phyloP scores from a whole-genome alignment of 1,139 yeast species.

The Hanseniaspora gamundiae region DNA sequence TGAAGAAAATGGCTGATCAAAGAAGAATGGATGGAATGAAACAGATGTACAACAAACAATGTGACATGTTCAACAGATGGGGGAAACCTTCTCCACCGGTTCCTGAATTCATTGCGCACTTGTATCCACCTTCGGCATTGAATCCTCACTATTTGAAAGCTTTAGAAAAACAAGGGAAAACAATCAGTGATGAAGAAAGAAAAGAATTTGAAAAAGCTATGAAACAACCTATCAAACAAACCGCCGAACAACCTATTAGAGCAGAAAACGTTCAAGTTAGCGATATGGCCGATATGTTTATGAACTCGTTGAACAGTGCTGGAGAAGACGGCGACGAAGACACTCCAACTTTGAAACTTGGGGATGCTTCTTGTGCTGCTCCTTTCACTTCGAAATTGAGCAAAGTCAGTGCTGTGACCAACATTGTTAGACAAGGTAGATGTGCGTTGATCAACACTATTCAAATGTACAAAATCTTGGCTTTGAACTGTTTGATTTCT shows the following conservation, averaged over 20 bases:
- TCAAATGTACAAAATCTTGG: constrained; percentile 96
- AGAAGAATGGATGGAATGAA: constrained; percentile 54
- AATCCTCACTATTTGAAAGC: constrained; percentile 86
- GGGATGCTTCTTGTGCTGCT: constrained; percentile 99
- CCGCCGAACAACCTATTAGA: constrained; percentile 22
- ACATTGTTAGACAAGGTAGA: constrained; percentile 95
- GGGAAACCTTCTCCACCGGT: constrained; percentile 73
- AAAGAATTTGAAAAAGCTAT: constrained; percentile 37
- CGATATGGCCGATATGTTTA: constrained; percentile 61
- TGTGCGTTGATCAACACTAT: constrained; percentile 95
- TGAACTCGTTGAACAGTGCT: constrained; percentile 56
- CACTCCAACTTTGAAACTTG: constrained; percentile 86
- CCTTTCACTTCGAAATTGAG: constrained; percentile 94
- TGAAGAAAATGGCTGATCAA: constrained; percentile 80
- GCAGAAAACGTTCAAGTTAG: constrained; percentile 29
- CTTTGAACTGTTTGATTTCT: constrained; percentile 90
- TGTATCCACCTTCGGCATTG: constrained; percentile 89
- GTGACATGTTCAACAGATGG: constrained; percentile 69
- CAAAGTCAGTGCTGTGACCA: constrained; percentile 84
- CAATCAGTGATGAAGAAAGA: constrained; percentile 55
- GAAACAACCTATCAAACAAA: constrained; percentile 23
- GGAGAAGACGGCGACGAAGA: constrained; percentile 70
- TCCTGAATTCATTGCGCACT: constrained; percentile 78
- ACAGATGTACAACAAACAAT: constrained; percentile 75
- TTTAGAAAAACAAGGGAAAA: constrained; percentile 71